Base-by-base conservation (phyloP, 2,329 filamentous ascomycete genomes). In the Trichoderma cornu-damae region DNA sequence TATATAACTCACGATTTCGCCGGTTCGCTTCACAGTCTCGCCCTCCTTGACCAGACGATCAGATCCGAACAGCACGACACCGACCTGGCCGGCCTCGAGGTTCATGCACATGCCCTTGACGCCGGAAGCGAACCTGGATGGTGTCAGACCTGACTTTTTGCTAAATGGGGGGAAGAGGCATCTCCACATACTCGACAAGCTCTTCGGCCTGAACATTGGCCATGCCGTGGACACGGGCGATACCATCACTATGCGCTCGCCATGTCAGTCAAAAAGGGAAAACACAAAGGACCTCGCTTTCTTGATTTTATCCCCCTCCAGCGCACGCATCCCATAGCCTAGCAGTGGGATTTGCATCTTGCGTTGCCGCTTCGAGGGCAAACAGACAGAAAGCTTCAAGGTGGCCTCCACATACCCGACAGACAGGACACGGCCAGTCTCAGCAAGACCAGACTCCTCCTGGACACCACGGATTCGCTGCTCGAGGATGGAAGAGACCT, bases 61-160 rank as follows among this genome's bases (percentile, higher is more conserved):
- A 74, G 94, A 97, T 87, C 94, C 94, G 86, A 99, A 99, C 74
- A 99, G 86, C 86, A 99, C 94, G 73, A 99, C 92, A 96, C 94
- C 94, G 82, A 99, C 94, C 81, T 97, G 94, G 78, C 94, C 94
- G 79, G 94, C 94, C 83, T 99, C 94, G 80, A 99, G 87, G 89
- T 99, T 99, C 93, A 99, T 97, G 90, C 93, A 97, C 94, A 99
- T 99, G 79, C 94, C 94, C 88, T 97, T 97, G 80, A 97, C 94
- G 78, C 94, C 94, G 67, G 94, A 99, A 72, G 94, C 90, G 83
- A 99, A 99, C 84, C 92, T 96, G 24, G 47, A 59, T 24, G 5
- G 32, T n/a, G 55, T 68, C 65, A 69, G 61, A 44, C 58, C 46
- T 28, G 6, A 56, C 24, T 57, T 55, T 46, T n/a, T 32, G 42